Base-by-base conservation (phyloP, 805 yeast genomes). In the Pichia manshurica region DNA sequence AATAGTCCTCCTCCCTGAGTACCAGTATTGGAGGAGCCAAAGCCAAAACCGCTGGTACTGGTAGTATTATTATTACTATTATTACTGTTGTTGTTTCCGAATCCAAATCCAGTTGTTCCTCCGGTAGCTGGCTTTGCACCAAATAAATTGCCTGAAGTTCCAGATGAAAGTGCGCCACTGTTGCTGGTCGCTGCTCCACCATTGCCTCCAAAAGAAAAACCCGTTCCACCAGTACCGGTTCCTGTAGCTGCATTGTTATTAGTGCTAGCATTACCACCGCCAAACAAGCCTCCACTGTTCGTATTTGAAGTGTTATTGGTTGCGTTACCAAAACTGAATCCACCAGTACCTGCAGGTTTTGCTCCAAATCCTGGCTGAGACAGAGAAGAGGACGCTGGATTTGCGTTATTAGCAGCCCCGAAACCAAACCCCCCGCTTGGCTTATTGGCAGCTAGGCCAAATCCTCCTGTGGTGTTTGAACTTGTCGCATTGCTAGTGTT, bases 1-100 rank as follows among this genome's bases (percentile, higher is more conserved):
- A 66, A 62, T 46, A 62, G 60, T 6, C 54, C 28, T 55, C 53
- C 46, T 53, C 46, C 36, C 19, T 46, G 48, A 15, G 46, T 47
- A n/a, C 45, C 47, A 41, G 43, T 37, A 13, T 45, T 53, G 32
- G 45, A 50, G 22, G 43, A 41, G 19, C 57, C 57, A 50, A 54
- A 50, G 45, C 61, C 61, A 32, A 69, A 53, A 5, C 73, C 71
- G 29, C 67, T 66, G 19, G 34, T 17, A 13, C 33, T 16, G 6
- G 35, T 9, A 28, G 34, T 17, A 17, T 10, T 22, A 32, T 39
- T 39, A 29, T 7, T 25, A n/a, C 6, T 28, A 56, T 56, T 50
- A 35, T 45, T 54, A 36, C 36, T 51, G 35, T 37, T 44, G 34
- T 44, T 46, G 36, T 33, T 40, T 4, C 61, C 62, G 55, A 63